Percentiles rank a stretch among this genome's conserved stretches.
Conservation (phyloP, 2,329 filamentous ascomycete species). For the Passalora sequoiae region DNA sequence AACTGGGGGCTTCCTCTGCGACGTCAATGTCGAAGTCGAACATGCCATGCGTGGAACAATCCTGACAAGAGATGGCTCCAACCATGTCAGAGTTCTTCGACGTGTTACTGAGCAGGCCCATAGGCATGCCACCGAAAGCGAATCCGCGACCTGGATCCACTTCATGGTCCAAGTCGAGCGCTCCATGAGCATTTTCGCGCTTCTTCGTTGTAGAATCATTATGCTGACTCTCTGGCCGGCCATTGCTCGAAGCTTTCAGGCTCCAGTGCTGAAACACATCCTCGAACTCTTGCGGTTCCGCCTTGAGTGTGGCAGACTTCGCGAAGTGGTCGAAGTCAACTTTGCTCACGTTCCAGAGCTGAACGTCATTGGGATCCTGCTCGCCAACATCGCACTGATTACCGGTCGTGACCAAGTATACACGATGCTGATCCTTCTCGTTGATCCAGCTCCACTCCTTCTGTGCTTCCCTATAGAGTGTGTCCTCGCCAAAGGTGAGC, state of each 20-base stretch:
- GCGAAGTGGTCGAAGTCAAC: background rate
- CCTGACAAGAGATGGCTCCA: background rate
- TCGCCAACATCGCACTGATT: conserved; percentile 1
- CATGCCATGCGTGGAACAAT: background rate
- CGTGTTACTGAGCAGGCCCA: background rate
- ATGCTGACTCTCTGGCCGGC: no score
- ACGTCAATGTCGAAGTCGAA: conserved; percentile 1
- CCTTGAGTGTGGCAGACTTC: background rate
- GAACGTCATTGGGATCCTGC: background rate
- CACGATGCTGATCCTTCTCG: background rate
- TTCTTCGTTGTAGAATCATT: no score
- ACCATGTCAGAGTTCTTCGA: background rate
- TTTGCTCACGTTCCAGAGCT: conserved; percentile 3
- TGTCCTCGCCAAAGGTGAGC: background rate
- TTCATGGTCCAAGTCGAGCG: background rate
- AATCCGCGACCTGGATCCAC: background rate
- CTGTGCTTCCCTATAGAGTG: background rate
- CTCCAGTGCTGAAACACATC: background rate
- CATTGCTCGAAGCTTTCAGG: conserved; percentile 4
- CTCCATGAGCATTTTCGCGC: no score
- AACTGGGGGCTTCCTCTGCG: background rate
- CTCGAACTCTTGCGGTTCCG: background rate
- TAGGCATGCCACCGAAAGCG: background rate
- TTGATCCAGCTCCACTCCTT: conserved; percentile 6
- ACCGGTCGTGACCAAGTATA: conserved; percentile 1